Conservation (phyloP, 2,329 filamentous ascomycete species). For the Monilinia polystroma region DNA sequence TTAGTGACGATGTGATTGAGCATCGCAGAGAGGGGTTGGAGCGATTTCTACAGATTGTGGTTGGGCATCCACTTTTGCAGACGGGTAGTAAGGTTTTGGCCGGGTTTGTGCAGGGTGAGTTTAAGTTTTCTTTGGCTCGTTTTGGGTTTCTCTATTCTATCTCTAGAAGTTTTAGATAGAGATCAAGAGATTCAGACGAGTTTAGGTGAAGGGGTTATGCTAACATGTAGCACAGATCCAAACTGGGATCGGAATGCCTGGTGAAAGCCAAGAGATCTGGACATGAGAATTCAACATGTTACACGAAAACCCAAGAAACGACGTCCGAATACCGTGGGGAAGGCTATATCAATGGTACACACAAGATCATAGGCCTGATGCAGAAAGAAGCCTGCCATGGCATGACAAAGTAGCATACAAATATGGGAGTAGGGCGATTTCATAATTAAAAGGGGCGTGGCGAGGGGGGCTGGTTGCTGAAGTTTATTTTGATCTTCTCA, state of each 20-base stretch:
- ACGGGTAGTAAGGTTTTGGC: conserved; percentile 96
- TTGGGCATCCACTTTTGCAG: conserved; percentile 92
- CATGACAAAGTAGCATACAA: conserved; percentile 11
- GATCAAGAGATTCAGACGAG: not conserved
- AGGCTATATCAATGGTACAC: conserved; percentile 16
- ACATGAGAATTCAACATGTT: conserved; percentile 33
- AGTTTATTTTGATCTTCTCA: conserved; percentile 15
- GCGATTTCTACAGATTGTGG: conserved; percentile 95
- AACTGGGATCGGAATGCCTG: conserved; percentile 92
- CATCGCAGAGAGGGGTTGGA: conserved; percentile 87
- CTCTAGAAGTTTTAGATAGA: conserved; percentile 2
- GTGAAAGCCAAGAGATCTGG: conserved; percentile 49
- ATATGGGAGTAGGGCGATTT: conserved; percentile 5
- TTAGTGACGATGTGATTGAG: conserved; percentile 98
- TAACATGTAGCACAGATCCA: conserved; percentile 55
- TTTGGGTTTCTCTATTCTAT: not conserved
- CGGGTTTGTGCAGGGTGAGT: conserved; percentile 90
- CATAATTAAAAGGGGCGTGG: not conserved
- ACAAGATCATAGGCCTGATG: conserved; percentile 4
- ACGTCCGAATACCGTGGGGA: conserved; percentile 33
- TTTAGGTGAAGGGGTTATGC: not conserved
- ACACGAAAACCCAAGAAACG: conserved; percentile 49
- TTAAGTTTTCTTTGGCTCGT: conserved; percentile 14
- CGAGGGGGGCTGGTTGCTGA: not conserved
- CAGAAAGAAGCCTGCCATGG: conserved; percentile 5